Evolutionary conservation across 495 filamentous ascomycete genomes (phyloP).

Genomic region (Penicillium bovifimosum): DNA sequence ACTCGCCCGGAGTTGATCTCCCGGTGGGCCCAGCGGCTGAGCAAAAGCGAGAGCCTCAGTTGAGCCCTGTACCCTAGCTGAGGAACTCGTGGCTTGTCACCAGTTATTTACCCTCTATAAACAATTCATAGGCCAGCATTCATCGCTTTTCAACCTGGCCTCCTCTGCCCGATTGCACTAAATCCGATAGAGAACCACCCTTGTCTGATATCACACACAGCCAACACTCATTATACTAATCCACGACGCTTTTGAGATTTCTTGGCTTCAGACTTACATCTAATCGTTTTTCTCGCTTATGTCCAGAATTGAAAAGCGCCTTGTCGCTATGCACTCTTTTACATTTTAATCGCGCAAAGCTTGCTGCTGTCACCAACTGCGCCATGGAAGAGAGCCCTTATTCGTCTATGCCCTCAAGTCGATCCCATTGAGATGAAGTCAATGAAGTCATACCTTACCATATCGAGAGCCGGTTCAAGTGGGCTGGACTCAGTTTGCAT

Average conservation of each 20-base stretch:
- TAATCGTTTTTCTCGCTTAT: background rate
- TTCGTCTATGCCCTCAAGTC: background rate
- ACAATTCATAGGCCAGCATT: conserved; percentile 12
- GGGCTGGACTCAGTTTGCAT: background rate
- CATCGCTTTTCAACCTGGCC: background rate
- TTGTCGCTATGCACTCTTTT: conserved; percentile 13
- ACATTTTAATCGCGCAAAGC: conserved; percentile 3
- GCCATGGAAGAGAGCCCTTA: conserved; percentile 12
- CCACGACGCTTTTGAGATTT: background rate
- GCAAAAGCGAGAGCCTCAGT: conserved; percentile 9
- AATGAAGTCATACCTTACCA: background rate
- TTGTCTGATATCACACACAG: conserved; percentile 1
- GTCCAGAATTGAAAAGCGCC: background rate
- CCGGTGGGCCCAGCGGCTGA: conserved; percentile 7
- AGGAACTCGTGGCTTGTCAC: conserved; percentile 8
- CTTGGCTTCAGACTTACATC: background rate
- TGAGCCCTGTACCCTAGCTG: conserved; percentile 5
- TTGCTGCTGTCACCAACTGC: conserved; percentile 39
- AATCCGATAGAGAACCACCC: background rate
- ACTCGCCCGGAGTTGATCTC: conserved; percentile 18
- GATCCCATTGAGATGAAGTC: background rate
- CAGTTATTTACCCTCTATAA: conserved; percentile 8
- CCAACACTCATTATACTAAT: background rate
- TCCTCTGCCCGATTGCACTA: conserved; percentile 5
- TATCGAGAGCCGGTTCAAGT: background rate